Evolutionary conservation across 768 basidiomycete species (phyloP).

Genomic region (Termitomyces sp.): DNA sequence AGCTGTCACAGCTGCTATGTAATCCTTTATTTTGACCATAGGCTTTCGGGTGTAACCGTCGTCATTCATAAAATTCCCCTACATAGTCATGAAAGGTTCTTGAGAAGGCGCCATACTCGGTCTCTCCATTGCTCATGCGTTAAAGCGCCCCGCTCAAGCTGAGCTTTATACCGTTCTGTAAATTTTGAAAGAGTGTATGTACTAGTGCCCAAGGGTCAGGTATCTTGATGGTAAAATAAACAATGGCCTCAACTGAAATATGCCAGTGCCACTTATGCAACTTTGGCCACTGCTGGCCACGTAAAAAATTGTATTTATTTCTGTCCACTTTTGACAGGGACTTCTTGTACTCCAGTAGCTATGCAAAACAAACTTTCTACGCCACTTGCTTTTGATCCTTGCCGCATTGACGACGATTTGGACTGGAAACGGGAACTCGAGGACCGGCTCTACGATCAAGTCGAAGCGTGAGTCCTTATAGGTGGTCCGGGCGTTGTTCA

Average conservation of each 20-base stretch:
- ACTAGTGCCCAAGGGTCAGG: background rate
- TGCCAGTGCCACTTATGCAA: background rate
- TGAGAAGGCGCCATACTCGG: too few relatives aligned
- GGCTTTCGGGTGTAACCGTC: too few relatives aligned
- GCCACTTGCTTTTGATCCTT: background rate
- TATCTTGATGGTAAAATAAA: background rate
- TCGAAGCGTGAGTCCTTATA: background rate
- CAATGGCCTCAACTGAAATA: background rate
- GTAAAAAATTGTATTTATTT: background rate
- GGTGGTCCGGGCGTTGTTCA: background rate
- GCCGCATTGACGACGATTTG: background rate
- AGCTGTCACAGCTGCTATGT: too few relatives aligned
- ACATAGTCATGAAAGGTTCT: background rate
- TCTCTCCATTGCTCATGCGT: background rate
- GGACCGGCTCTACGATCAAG: background rate
- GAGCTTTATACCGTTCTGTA: background rate
- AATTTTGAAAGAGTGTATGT: too few relatives aligned
- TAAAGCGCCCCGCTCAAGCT: background rate
- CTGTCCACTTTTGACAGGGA: background rate
- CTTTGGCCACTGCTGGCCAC: background rate
- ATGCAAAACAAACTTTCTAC: background rate
- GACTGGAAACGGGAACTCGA: background rate
- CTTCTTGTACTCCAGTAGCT: too few relatives aligned
- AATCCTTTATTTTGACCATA: too few relatives aligned
- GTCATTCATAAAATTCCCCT: too few relatives aligned